Evolutionary conservation across 1,139 yeast genomes (phyloP), one percentile per base, ranked within the genome.

Genomic region (Pichia sp.): DNA sequence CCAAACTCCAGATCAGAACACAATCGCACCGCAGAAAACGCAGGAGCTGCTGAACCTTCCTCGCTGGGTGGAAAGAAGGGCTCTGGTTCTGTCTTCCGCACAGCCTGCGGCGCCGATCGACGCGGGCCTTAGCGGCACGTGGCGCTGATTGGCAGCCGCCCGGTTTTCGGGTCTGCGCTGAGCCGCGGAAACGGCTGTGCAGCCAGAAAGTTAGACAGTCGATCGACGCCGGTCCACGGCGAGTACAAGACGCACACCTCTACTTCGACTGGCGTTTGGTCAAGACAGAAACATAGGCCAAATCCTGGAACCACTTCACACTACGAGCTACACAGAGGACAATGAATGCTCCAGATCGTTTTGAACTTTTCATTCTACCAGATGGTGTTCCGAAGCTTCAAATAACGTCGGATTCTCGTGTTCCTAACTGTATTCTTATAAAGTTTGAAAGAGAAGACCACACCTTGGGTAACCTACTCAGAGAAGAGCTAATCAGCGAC

Each of bases 321-420:
- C 18, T 7, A 22, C 24, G 9, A 22, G 10, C 24, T 22, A 26
- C 15, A 26, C 18, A 8, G 18, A 9, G n/a, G 9, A 28, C 8
- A 40, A 91, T 91, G 97, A 91, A 91, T 68, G 98, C 97, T 55
- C 98, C 98, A 66, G 98, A 91, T 68, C 82, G 98, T 73, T 91
- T 89, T 61, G 98, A 91, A 69, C 75, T 91, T 40, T 91, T 91
- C 61, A 77, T 91, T 54, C 73, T 91, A 55, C 98, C 97, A n/a
- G 98, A 91, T 61, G 98, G 98, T 35, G 94, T 86, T 40, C 85
- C 91, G 42, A 83, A 83, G 79, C 74, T 91, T 48, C 80, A 84
- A 48, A 79, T 91, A 48, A 84, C 88, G 26, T 96, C 96, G 10
- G 99, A 91, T 63, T 79, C 95, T 44, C 84, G 91, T 56, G 93